Conservation (phyloP, 306 rosid genomes). For the Parietaria judaica region DNA sequence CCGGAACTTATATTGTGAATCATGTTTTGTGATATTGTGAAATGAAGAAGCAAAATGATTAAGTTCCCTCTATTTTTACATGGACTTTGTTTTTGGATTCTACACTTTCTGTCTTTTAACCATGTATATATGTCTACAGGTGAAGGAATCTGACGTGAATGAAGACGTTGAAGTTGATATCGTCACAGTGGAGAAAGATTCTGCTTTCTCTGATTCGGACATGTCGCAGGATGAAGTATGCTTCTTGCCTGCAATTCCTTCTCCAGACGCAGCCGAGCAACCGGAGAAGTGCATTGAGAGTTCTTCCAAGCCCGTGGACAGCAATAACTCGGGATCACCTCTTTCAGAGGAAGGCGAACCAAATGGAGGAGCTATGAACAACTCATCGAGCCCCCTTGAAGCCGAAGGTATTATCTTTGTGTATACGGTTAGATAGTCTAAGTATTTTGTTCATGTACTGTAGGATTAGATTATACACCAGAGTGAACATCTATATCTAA, state of each 20-base stretch:
- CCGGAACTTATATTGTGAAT: too few relatives aligned
- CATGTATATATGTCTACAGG: conserved; percentile 36
- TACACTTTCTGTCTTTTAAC: too few relatives aligned
- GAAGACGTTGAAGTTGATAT: conserved; percentile 92
- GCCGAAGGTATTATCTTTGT: conserved; percentile 58
- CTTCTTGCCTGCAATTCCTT: conserved; percentile 81
- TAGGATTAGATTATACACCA: too few relatives aligned
- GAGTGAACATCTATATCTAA: too few relatives aligned
- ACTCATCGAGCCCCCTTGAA: conserved; percentile 72
- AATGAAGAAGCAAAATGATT: too few relatives aligned
- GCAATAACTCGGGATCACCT: conserved; percentile 84
- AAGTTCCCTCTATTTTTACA: too few relatives aligned
- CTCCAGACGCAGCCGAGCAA: conserved; percentile 53
- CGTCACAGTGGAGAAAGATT: conserved; percentile 61
- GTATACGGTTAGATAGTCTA: background rate
- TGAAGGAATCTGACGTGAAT: conserved; percentile 63
- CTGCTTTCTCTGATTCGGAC: conserved; percentile 83
- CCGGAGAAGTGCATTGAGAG: conserved; percentile 65
- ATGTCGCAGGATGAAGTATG: conserved; percentile 82
- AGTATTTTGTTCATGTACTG: too few relatives aligned
- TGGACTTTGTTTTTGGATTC: too few relatives aligned
- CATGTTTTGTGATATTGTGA: too few relatives aligned
- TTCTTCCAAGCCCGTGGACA: conserved; percentile 61
- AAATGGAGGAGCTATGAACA: conserved; percentile 57
- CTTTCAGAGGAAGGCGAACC: conserved; percentile 80